These are phyloP conservation scores for Claviceps sp. DNA, from an alignment of 2,329 filamentous ascomycete species.

Conservation along the genomic window DNA sequence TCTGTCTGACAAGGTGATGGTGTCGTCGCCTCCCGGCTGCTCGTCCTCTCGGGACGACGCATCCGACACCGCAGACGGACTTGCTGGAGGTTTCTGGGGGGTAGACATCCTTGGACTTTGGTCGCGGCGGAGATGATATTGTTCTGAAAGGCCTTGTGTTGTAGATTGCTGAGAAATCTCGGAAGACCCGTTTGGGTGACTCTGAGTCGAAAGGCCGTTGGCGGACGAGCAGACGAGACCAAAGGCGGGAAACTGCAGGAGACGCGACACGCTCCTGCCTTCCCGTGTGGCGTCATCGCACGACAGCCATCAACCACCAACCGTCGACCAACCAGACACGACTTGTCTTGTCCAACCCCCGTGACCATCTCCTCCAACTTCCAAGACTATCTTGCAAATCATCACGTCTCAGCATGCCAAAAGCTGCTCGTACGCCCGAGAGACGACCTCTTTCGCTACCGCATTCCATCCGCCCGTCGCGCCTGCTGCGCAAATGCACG, in stretches of 20 bases:
- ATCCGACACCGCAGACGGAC: constrained; percentile 1
- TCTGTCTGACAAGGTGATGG: constrained; percentile 11
- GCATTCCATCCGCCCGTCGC: neutral
- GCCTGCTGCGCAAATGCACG: neutral
- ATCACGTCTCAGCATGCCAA: neutral
- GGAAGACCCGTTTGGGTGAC: too few relatives aligned
- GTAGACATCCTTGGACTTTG: constrained; percentile 8
- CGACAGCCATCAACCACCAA: neutral
- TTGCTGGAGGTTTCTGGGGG: constrained; percentile 4
- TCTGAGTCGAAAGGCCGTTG: neutral
- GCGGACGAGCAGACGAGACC: neutral
- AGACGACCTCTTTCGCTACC: neutral
- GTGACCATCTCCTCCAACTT: constrained; percentile 3
- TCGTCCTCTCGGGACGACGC: constrained; percentile 5
- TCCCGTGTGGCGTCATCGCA: constrained; percentile 3
- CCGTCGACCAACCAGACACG: neutral
- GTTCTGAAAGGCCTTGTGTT: neutral
- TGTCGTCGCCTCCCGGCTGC: constrained; percentile 8
- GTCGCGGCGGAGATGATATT: neutral
- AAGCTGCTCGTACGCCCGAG: neutral
- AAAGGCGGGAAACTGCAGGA: neutral
- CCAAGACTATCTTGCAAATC: constrained; percentile 1
- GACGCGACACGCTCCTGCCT: neutral
- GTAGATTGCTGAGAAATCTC: too few relatives aligned
- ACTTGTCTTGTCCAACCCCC: neutral